Percentiles rank a stretch among this genome's conserved stretches.
Evolutionary conservation across 2,329 filamentous ascomycete genomes (phyloP).

Genomic region (Talaromyces sp.): DNA sequence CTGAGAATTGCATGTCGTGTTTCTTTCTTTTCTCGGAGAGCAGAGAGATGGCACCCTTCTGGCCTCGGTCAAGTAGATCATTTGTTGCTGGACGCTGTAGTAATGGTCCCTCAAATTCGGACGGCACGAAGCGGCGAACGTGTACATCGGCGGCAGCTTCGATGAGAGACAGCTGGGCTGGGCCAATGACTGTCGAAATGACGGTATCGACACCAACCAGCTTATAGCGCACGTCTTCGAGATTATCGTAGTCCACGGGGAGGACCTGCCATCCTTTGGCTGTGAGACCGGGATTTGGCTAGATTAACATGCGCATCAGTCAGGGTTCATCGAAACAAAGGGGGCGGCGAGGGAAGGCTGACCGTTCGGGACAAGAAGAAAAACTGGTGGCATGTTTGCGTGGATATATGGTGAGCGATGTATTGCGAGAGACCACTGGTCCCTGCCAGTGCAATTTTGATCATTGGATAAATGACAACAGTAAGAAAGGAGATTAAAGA

Average conservation of each 20-base stretch:
- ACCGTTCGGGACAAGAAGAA: conserved; percentile 62
- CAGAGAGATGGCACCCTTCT: conserved; percentile 50
- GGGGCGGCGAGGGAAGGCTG: neutral
- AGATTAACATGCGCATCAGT: conserved; percentile 5
- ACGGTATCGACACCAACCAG: conserved; percentile 68
- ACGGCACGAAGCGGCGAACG: conserved; percentile 66
- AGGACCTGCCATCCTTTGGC: conserved; percentile 55
- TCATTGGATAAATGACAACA: conserved; percentile 31
- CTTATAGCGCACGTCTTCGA: conserved; percentile 55
- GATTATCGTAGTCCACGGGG: conserved; percentile 60
- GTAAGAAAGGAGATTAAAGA: neutral
- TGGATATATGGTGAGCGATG: conserved; percentile 54
- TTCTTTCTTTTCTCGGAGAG: conserved; percentile 47
- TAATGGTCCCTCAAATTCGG: conserved; percentile 66
- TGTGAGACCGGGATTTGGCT: conserved; percentile 33
- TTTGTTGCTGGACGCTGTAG: conserved; percentile 44
- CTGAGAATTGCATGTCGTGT: conserved; percentile 58
- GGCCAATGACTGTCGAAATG: conserved; percentile 66
- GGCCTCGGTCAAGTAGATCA: conserved; percentile 58
- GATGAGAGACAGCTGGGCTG: conserved; percentile 64
- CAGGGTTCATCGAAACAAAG: neutral
- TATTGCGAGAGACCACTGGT: conserved; percentile 54
- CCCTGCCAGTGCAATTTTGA: conserved; percentile 58
- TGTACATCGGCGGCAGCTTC: conserved; percentile 60
- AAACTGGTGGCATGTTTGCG: conserved; percentile 58